Percentiles rank a stretch among this genome's conserved stretches.
These are phyloP conservation scores for Pyrenula massariospora DNA, from an alignment of 495 filamentous ascomycete species.

Conservation along the genomic window DNA sequence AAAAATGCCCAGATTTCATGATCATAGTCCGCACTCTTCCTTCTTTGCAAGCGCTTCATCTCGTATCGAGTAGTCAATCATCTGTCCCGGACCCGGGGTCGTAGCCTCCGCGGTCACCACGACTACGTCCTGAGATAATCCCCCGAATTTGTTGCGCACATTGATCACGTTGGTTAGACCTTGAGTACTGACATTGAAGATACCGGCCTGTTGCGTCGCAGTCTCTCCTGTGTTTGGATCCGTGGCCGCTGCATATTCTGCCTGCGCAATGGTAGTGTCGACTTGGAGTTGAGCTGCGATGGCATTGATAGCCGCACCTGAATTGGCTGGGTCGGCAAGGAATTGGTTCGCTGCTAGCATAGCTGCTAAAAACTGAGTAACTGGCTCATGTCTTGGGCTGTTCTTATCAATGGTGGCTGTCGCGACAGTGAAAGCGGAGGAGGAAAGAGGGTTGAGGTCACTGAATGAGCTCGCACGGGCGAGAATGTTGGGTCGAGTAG, in stretches of 20 bases:
- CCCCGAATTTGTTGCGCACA: conserved; percentile 11
- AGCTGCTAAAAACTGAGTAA: conserved; percentile 11
- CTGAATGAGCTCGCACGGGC: conserved; percentile 9
- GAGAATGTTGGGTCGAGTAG: conserved; percentile 11
- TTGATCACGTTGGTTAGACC: conserved; percentile 14
- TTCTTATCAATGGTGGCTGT: conserved; percentile 4
- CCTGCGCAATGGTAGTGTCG: conserved; percentile 4
- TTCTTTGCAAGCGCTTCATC: conserved; percentile 5
- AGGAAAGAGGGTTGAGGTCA: conserved; percentile 11
- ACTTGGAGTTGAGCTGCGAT: conserved; percentile 12
- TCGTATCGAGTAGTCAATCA: conserved; percentile 17
- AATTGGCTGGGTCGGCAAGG: conserved; percentile 7
- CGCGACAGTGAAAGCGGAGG: conserved; percentile 12
- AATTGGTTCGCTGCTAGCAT: conserved; percentile 14
- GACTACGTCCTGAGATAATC: conserved; percentile 7
- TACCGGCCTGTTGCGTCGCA: conserved; percentile 1
- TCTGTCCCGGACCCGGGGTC: conserved; percentile 11
- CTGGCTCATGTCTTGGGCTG: neutral
- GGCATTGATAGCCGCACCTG: conserved; percentile 7
- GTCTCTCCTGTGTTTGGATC: conserved; percentile 11
- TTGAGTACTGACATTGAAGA: conserved; percentile 10
- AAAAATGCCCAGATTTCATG: no score
- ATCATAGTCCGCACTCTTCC: neutral
- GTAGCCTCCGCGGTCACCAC: conserved; percentile 12
- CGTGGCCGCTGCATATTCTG: conserved; percentile 13